Evolutionary conservation across 352 stramenopile species (phyloP).

Genomic region (Globisporangium abappressorium): DNA sequence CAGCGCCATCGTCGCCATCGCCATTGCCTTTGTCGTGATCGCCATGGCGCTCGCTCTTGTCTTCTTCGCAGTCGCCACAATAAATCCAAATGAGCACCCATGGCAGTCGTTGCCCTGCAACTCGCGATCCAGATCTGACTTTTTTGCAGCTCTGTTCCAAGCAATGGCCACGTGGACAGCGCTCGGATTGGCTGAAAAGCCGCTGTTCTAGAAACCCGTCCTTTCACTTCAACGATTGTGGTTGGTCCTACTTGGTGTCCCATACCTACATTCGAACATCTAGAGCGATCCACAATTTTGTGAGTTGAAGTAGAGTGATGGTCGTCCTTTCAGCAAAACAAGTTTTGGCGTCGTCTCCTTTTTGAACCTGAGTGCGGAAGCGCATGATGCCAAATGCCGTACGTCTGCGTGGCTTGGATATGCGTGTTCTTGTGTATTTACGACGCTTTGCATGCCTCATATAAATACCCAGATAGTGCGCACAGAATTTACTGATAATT

Average conservation of each 20-base stretch:
- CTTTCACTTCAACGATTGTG: conserved; percentile 6
- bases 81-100: conserved; percentile 12
- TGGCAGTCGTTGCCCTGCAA: not conserved
- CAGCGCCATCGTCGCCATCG: conserved; percentile 27
- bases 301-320: conserved; percentile 12
- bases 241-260: not conserved
- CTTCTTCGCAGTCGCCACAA: conserved; percentile 3
- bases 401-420: not conserved
- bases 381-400: not conserved
- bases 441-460: no score
- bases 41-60: conserved; percentile 14
- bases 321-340: not conserved
- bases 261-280: not conserved
- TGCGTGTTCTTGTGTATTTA: no score
- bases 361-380: not conserved
- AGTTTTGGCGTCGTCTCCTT: no score
- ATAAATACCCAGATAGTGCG: no score
- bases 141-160: not conserved
- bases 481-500: no score
- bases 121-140: not conserved
- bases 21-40: conserved; percentile 15
- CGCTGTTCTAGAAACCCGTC: conserved; percentile 9
- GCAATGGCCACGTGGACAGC: conserved; percentile 13
- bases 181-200: conserved; percentile 15
- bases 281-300: not conserved